Conservation (phyloP, 108 stramenopile genomes). For the Discostella stelligeroides region DNA sequence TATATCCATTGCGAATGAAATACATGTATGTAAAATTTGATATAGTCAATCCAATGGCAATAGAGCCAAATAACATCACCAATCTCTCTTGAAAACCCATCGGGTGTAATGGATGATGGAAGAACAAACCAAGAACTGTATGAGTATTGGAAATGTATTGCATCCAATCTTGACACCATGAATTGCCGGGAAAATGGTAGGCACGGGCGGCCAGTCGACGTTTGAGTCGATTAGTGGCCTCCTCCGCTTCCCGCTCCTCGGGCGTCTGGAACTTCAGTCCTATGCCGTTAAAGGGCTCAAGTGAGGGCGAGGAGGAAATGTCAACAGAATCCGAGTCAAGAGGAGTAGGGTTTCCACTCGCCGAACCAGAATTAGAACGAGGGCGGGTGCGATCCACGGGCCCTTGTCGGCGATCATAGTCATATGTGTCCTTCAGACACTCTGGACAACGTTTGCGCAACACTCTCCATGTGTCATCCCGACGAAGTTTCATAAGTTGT, state of each 20-base stretch:
- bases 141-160: slow-evolving; percentile 51
- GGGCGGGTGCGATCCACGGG: background rate
- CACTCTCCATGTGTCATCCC: background rate
- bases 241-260: slow-evolving; percentile 45
- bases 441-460: slow-evolving; percentile 1
- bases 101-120: slow-evolving; percentile 54
- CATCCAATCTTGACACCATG: slow-evolving; percentile 54
- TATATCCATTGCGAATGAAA: slow-evolving; percentile 38
- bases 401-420: background rate
- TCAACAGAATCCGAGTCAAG: background rate
- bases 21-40: slow-evolving; percentile 49
- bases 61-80: slow-evolving; percentile 46
- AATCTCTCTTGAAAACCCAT: slow-evolving; percentile 38
- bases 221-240: slow-evolving; percentile 41
- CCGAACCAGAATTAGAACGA: background rate
- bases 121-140: slow-evolving; percentile 52
- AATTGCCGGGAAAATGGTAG: slow-evolving; percentile 52
- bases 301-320: background rate
- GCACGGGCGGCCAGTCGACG: slow-evolving; percentile 48
- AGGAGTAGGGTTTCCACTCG: background rate
- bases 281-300: background rate
- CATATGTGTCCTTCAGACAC: background rate
- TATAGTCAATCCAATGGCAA: slow-evolving; percentile 54
- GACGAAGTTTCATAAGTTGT: background rate
- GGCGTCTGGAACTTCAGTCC: slow-evolving; percentile 13